Base-by-base conservation (phyloP, 805 yeast species). In the Yamadazyma olivae region DNA sequence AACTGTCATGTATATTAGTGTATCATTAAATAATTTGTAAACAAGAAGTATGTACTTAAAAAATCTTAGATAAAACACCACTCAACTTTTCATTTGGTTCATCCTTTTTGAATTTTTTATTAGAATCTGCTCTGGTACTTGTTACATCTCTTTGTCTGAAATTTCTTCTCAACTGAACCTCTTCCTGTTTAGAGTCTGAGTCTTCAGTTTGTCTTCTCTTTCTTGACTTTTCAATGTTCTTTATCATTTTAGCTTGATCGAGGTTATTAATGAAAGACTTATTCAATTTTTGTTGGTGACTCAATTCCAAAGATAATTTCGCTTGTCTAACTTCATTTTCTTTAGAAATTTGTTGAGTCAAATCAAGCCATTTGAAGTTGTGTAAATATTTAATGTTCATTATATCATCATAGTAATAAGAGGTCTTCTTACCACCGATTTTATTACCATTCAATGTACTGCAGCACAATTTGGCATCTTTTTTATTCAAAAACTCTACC, bases 351-450 rank as follows among this genome's bases (percentile, higher is more conserved):
- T 91, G 96, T 56, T 84, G 95, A 3, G 97, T 90, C 55, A 93
- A 70, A 53, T 93, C 95, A 38, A 83, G 73, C 99, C 99, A 93
- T 56, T 93, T 93, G 73, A 91, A 93, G 2, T 91, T 89, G 7
- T 87, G 81, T 42, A 93, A 67, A 51, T 93, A 93, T 58, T 86
- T 91, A 41, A 91, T 79, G 56, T 89, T 93, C 67, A 95, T 71
- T 17, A 93, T 81, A 65, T 93, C 99, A 59, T 93, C 99, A 53
- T 93, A 83, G 61, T 90, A 93, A 52, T 84, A 91, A 7, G 82
- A 77, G 3, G 93, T 83, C 61, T 93, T 93, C 53, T 82, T 88
- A 26, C 98, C 99, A 18, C 98, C 99, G 22, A 93, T 64, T 7
- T 72, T 85, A 53, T 88, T 86, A 8, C 95, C 96, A 54, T 93